Base-by-base conservation (phyloP, 78 protist species). In the Chrysochromulina tobinii region DNA sequence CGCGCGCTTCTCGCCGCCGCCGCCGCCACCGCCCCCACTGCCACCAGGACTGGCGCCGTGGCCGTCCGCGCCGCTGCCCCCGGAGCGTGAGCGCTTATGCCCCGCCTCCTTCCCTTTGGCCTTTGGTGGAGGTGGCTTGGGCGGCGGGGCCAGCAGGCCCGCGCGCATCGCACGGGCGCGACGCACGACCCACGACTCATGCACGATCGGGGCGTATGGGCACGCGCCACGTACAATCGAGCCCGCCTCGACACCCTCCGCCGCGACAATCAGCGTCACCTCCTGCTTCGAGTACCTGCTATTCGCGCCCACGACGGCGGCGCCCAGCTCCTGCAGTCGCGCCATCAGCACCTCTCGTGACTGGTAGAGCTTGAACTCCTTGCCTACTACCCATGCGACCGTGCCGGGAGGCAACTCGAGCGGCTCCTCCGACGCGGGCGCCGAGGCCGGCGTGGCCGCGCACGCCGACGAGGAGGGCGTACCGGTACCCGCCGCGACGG, bases 211-310 rank as follows among this genome's bases (percentile, higher is more conserved):
- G 64, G 87, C 87, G 64, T 14, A 25, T 3, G 83, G 83, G 83
- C 83, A 75, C 18, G 8, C 14, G 57, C 58, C 38, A 12, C 27
- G 8, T 21, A 57, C 4, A n/a, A 75, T 57, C 2, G 57, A 9
- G 51, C 83, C 83, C n/a, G 57, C 58, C 83, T 75, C 83, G 58
- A 57, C 54, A 4, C 83, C 83, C 83, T 75, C 83, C 23, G 83
- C 58, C 25, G 50, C 14, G 17, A 75, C 83, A 57, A 75, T 27
- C 25, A 75, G 83, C 23, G 59, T 50, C 12, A 75, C 57, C 83
- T 75, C 83, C 1, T 6, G 17, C 83, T 75, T 75, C 12, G 18
- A 4, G n/a, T 18, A 3, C 27, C 83, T 2, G 25, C 27, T 3
- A 14, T 57, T 57, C 57, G 3, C 6, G 27, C 57, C 23, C 27